Conservation (phyloP, 305 asterid genomes). For the Fraxinus greggii region DNA sequence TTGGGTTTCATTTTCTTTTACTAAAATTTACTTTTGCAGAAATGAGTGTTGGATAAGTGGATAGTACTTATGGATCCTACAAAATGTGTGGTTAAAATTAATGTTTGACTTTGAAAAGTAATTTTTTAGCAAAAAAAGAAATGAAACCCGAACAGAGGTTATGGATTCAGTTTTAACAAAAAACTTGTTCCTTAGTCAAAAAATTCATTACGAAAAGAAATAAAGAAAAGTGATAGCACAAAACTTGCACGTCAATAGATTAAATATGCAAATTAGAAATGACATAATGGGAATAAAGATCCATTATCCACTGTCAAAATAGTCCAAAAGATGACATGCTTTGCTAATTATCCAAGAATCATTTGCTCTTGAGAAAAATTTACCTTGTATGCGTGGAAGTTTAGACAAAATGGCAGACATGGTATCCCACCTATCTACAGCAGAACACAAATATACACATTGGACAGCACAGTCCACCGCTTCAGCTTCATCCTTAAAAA, state of each 20-base stretch:
- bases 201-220: neutral
- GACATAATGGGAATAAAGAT: slow-evolving; percentile 2
- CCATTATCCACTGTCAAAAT: slow-evolving; percentile 9
- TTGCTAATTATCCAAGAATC: slow-evolving; percentile 16
- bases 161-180: neutral
- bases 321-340: slow-evolving; percentile 3
- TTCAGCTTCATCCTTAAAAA: slow-evolving; percentile 71
- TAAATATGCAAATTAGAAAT: neutral
- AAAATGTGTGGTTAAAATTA: too few species aligned
- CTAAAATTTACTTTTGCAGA: neutral
- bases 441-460: slow-evolving; percentile 80
- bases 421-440: slow-evolving; percentile 72
- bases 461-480: slow-evolving; percentile 74
- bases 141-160: neutral
- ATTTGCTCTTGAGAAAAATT: slow-evolving; percentile 18
- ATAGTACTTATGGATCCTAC: neutral
- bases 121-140: neutral
- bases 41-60: neutral
- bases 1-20: neutral
- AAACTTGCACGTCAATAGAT: neutral
- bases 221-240: neutral
- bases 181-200: neutral
- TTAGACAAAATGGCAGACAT: slow-evolving; percentile 78
- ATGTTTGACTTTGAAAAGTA: neutral
- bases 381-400: slow-evolving; percentile 75